phyloP scores from a whole-genome alignment of 306 rosid genomes.

The Arachis hypogaea region DNA sequence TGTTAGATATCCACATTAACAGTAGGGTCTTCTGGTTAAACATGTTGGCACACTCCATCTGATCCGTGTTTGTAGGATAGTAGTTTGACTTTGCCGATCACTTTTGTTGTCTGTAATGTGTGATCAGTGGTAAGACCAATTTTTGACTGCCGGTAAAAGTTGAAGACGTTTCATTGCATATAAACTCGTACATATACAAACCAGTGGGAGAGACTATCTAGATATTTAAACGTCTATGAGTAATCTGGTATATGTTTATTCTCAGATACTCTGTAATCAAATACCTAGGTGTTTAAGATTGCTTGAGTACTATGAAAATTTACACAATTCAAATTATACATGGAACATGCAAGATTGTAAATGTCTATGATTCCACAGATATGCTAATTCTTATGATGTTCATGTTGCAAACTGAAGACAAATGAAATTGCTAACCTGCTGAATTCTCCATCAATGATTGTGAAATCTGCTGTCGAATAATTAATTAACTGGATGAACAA shows the following conservation, averaged over 20 bases:
- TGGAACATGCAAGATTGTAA: background rate
- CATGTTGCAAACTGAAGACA: slow-evolving; percentile 26
- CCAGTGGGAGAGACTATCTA: background rate
- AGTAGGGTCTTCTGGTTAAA: slow-evolving; percentile 11
- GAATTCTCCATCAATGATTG: slow-evolving; percentile 6
- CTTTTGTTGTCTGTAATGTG: slow-evolving; percentile 6
- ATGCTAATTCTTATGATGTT: slow-evolving; percentile 9
- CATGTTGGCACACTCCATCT: slow-evolving; percentile 1
- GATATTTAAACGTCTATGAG: background rate
- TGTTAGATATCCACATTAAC: slow-evolving; percentile 27
- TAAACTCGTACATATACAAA: background rate
- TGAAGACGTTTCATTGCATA: background rate
- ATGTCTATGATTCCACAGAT: slow-evolving; percentile 4
- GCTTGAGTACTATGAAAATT: slow-evolving; percentile 1
- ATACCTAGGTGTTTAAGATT: slow-evolving; percentile 15
- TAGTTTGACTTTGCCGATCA: slow-evolving; percentile 6
- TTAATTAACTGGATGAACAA: background rate
- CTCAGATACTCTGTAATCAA: slow-evolving; percentile 6
- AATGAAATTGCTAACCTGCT: slow-evolving; percentile 11
- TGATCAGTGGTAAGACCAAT: background rate
- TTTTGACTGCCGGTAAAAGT: slow-evolving; percentile 22
- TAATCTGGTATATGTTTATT: background rate
- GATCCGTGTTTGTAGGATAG: background rate
- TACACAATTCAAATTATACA: background rate
- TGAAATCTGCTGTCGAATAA: slow-evolving; percentile 27